These are phyloP conservation scores for Dichotomocladium elegans DNA, from an alignment of 371 early-diverging fungal genomes.

Conservation along the genomic window DNA sequence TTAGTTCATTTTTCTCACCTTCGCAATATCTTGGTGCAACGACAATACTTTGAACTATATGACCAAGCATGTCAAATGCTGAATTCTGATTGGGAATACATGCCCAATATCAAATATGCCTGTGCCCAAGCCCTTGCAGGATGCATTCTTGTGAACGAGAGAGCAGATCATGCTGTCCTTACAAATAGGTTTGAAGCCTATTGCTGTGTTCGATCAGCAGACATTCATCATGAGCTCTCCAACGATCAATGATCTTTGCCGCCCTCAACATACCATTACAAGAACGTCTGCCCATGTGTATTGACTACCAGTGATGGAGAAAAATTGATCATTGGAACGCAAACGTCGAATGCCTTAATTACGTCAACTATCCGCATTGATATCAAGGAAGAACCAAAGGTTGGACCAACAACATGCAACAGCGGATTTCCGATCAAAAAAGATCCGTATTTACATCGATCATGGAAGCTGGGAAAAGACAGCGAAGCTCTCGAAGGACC, in stretches of 20 bases:
- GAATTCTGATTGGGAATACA: constrained; percentile 10
- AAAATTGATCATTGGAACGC: constrained; percentile 17
- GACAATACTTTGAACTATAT: constrained; percentile 3
- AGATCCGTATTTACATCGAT: constrained; percentile 3
- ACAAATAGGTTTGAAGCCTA: constrained; percentile 25
- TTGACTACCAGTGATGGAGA: constrained; percentile 13
- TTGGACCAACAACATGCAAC: neutral
- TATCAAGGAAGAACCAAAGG: constrained; percentile 5
- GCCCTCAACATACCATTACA: constrained; percentile 12
- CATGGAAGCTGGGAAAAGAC: constrained; percentile 10
- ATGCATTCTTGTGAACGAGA: constrained; percentile 11
- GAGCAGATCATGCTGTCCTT: constrained; percentile 18
- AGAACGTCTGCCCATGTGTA: constrained; percentile 21
- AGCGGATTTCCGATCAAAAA: neutral
- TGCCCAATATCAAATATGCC: constrained; percentile 14
- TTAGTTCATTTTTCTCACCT: neutral
- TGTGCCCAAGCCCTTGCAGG: constrained; percentile 17
- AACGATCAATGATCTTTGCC: constrained; percentile 9
- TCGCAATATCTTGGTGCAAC: constrained; percentile 1
- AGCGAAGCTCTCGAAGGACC: constrained; percentile 1
- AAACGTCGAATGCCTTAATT: constrained; percentile 2
- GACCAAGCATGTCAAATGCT: constrained; percentile 2
- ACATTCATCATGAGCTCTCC: constrained; percentile 12
- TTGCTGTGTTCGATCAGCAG: constrained; percentile 11
- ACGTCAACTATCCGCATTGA: constrained; percentile 15